Conservation (phyloP, 2,329 filamentous ascomycete species). For the Cladosporium sp. region DNA sequence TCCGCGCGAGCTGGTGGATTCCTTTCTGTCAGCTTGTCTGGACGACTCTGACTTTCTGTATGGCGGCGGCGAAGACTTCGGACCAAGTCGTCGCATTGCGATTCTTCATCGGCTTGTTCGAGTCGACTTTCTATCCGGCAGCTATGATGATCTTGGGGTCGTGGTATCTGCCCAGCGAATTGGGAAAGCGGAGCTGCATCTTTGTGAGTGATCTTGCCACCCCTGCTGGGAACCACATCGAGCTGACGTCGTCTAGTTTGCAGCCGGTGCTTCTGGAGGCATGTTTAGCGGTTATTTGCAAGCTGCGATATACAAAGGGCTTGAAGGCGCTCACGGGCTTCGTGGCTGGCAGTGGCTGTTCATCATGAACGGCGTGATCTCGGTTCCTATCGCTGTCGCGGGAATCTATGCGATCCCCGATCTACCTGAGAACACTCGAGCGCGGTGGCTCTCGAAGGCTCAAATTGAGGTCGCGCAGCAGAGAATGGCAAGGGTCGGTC, state of each 20-base stretch:
- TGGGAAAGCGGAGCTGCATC: conserved; percentile 55
- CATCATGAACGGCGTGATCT: conserved; percentile 56
- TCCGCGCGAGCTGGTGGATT: conserved; percentile 51
- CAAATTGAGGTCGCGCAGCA: conserved; percentile 45
- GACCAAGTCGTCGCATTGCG: conserved; percentile 50
- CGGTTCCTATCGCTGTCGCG: conserved; percentile 52
- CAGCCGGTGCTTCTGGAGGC: conserved; percentile 45
- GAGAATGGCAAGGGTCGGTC: conserved; percentile 53
- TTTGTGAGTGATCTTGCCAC: conserved; percentile 34
- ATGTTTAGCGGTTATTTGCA: conserved; percentile 58
- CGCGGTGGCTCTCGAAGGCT: conserved; percentile 42
- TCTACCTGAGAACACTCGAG: conserved; percentile 51
- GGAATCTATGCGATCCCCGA: conserved; percentile 54
- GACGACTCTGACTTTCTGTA: conserved; percentile 50
- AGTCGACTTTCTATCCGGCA: conserved; percentile 55
- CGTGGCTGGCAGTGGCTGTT: conserved; percentile 55
- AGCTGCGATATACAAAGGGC: conserved; percentile 53
- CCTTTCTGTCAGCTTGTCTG: conserved; percentile 51
- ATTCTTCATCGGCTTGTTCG: conserved; percentile 53
- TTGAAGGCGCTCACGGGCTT: conserved; percentile 40
- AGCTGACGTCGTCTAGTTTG: conserved; percentile 34
- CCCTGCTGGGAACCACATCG: not conserved
- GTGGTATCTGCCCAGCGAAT: conserved; percentile 53
- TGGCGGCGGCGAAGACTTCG: conserved; percentile 43
- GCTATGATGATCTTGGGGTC: conserved; percentile 52